Base-by-base conservation (phyloP, 2,329 filamentous ascomycete species). In the Cladophialophora bantiana region DNA sequence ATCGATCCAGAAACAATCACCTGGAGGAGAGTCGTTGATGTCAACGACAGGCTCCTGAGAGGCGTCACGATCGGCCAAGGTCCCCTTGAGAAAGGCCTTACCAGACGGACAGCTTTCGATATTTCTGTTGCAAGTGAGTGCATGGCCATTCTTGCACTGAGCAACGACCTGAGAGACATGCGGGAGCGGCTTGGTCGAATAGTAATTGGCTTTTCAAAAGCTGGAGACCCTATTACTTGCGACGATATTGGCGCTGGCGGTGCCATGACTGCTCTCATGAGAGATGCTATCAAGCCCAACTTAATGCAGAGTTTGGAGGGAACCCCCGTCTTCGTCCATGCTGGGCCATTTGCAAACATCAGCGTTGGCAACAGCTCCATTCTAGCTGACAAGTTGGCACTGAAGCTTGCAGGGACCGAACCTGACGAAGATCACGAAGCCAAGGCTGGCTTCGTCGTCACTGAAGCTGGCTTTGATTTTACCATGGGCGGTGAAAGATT, bases 401-500 rank as follows among this genome's bases (percentile, higher is more conserved):
- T 99, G 71, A 99, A 99, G 85, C 89, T 99, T 70, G 91, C 93
- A 4, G 95, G 95, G 75, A 97, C 94, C 1, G 95, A 99, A 80
- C 86, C 89, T 5, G 94, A 96, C 71, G 95, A 98, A 82, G 88
- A 96, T 74, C 87, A 94, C 75, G 84, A 88, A 59, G 83, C 89
- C 73, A 94, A 95, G 84, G 88, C 91, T 35, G 95, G 95, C 9
- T 98, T 95, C 74, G 94, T 97, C 26, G 89, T 99, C 42, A 99
- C 95, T 1, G 95, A 99, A 80, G 94, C 95, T 61, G 95, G 95
- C 9, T 99, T 99, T 79, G 95, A 99, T 81, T 99, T 99, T 82
- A 98, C 95, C 75, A 99, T 99, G 95, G 95, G 95, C 71, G 95
- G 95, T 70, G 95, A 99, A 85, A 91, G 95, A 60, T 99, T 99